Conservation (phyloP, 2,329 filamentous ascomycete species). For the Colletotrichum aenigma region DNA sequence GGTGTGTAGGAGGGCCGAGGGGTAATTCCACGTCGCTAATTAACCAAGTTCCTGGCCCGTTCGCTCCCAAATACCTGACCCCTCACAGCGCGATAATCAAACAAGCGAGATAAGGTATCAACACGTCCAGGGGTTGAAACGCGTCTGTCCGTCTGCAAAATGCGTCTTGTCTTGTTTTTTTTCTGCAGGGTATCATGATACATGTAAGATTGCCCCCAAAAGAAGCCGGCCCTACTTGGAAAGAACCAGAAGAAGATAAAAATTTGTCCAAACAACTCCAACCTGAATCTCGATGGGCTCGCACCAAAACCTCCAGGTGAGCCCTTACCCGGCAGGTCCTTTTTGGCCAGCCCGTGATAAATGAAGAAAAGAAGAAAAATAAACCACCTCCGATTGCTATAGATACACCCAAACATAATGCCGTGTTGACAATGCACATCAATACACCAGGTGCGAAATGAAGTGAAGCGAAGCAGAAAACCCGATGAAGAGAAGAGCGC, state of each 20-base stretch:
- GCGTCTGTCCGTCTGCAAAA: not conserved
- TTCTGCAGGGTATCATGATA: slow-evolving; percentile 21
- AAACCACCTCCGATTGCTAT: not conserved
- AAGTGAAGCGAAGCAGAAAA: not conserved
- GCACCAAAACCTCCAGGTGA: not conserved
- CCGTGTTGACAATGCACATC: not conserved
- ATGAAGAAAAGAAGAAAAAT: not conserved
- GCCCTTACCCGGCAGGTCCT: not conserved
- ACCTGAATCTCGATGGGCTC: not conserved
- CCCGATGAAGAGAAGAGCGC: not conserved
- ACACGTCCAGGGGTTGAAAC: slow-evolving; percentile 13
- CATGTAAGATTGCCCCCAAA: slow-evolving; percentile 16
- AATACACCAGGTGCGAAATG: not conserved
- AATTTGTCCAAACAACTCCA: not conserved
- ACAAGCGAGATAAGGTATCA: slow-evolving; percentile 21
- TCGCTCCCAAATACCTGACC: not conserved
- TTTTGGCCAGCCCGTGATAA: not conserved
- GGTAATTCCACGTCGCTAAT: not conserved
- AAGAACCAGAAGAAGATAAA: slow-evolving; percentile 3
- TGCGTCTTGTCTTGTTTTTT: slow-evolving; percentile 14
- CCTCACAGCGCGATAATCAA: slow-evolving; percentile 13
- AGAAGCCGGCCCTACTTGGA: not conserved
- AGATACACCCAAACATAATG: not conserved
- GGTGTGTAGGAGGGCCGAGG: not conserved
- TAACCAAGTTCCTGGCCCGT: not conserved